Conservation (phyloP, 2,329 filamentous ascomycete genomes). For the Proliferodiscus dingleyae region DNA sequence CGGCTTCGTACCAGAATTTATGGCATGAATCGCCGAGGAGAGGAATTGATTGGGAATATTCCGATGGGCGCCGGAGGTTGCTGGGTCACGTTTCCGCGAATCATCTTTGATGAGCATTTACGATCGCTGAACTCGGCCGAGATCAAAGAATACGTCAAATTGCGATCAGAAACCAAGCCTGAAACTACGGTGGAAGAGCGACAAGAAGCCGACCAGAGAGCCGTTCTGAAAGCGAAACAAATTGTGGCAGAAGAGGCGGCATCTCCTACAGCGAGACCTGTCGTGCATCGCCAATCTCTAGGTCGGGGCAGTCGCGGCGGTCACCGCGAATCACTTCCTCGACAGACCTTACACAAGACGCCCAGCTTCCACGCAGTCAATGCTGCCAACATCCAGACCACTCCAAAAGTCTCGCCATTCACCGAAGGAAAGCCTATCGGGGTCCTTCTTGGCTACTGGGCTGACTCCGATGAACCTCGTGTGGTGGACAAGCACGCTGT, state of each 20-base stretch:
- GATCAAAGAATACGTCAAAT: slow-evolving; percentile 58
- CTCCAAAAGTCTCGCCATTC: slow-evolving; percentile 22
- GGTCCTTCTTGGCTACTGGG: slow-evolving; percentile 53
- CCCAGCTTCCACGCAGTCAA: slow-evolving; percentile 27
- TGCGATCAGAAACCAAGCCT: slow-evolving; percentile 38
- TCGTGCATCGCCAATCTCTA: slow-evolving; percentile 18
- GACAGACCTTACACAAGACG: slow-evolving; percentile 22
- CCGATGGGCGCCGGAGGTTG: slow-evolving; percentile 57
- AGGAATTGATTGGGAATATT: slow-evolving; percentile 39
- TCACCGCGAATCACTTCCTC: slow-evolving; percentile 22
- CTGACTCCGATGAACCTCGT: slow-evolving; percentile 44
- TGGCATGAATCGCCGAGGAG: slow-evolving; percentile 43
- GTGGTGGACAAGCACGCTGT: slow-evolving; percentile 54
- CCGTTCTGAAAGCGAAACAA: slow-evolving; percentile 24
- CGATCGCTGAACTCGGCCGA: slow-evolving; percentile 50
- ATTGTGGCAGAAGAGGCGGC: slow-evolving; percentile 19
- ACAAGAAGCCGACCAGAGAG: slow-evolving; percentile 18
- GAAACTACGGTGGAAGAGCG: slow-evolving; percentile 19
- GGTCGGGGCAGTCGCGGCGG: slow-evolving; percentile 13
- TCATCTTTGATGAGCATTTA: slow-evolving; percentile 55
- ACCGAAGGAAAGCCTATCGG: slow-evolving; percentile 23
- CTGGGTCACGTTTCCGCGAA: slow-evolving; percentile 59
- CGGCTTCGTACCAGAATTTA: slow-evolving; percentile 56
- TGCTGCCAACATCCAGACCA: slow-evolving; percentile 20
- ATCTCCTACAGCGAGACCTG: slow-evolving; percentile 16